These are phyloP conservation scores for Penicillium alfredii DNA, from an alignment of 495 filamentous ascomycete species.

Conservation along the genomic window DNA sequence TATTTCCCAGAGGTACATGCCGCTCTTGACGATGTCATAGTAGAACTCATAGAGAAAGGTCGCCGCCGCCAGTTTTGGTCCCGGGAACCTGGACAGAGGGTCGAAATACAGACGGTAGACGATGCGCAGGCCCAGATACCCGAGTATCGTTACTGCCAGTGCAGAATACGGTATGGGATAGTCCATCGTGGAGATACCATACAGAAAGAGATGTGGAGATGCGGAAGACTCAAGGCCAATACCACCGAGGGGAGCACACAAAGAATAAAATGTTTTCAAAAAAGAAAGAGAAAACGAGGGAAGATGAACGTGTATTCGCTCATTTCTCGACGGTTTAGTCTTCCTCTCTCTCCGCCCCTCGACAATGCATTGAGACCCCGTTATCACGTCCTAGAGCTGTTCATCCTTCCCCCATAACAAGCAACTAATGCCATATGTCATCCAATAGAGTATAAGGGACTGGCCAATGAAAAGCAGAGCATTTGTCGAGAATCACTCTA, in stretches of 20 bases:
- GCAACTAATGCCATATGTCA: no score
- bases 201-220: background rate
- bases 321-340: no score
- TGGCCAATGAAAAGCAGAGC: background rate
- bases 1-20: slow-evolving; percentile 42
- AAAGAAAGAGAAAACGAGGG: background rate
- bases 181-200: slow-evolving; percentile 8
- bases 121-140: slow-evolving; percentile 3
- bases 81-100: slow-evolving; percentile 41
- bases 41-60: slow-evolving; percentile 47
- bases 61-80: slow-evolving; percentile 41
- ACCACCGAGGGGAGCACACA: background rate
- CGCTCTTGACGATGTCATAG: slow-evolving; percentile 40
- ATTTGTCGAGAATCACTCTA: background rate
- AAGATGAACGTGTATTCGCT: background rate
- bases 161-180: background rate
- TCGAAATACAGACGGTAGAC: slow-evolving; percentile 34
- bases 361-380: no score
- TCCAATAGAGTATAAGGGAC: background rate
- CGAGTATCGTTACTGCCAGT: slow-evolving; percentile 1
- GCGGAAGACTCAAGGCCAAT: background rate
- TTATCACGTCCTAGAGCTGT: no score
- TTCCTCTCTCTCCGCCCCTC: no score
- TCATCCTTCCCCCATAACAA: no score
- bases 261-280: no score